A percentile compares a stretch with the other conserved stretches of the same genome.
These are phyloP conservation scores for Podila horticola DNA, from an alignment of 192 early-diverging fungal species.

Conservation along the genomic window DNA sequence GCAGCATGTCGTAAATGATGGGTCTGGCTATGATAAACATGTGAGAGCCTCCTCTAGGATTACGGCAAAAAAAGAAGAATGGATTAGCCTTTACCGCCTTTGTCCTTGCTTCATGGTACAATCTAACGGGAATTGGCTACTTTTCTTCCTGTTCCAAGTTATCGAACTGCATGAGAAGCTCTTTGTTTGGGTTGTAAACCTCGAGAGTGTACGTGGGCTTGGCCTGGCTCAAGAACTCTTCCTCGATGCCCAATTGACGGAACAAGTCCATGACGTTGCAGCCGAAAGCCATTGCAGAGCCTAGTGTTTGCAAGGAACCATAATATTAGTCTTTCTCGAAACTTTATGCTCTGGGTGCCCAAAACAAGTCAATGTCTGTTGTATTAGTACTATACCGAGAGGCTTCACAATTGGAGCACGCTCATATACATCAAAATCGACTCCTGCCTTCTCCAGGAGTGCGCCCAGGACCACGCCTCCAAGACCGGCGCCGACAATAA, in stretches of 20 bases:
- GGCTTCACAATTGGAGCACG: not conserved
- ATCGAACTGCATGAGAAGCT: not conserved
- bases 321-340: too few species aligned
- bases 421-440: not conserved
- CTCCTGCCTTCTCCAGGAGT: not conserved
- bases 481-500: not conserved
- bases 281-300: not conserved
- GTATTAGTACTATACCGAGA: not conserved
- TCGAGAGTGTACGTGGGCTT: not conserved
- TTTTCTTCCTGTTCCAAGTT: not conserved
- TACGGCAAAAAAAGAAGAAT: not conserved
- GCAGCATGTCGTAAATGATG: not conserved
- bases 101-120: too few species aligned
- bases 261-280: conserved; percentile 2
- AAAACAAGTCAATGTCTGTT: not conserved
- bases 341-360: too few species aligned
- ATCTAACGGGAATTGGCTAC: not conserved
- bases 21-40: not conserved
- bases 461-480: not conserved
- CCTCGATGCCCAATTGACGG: not conserved
- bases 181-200: not conserved
- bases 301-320: too few species aligned
- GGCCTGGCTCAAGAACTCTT: not conserved
- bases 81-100: not conserved
- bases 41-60: not conserved